Evolutionary conservation across 495 filamentous ascomycete species (phyloP).

Genomic region (Hypoxylon subgilvum): DNA sequence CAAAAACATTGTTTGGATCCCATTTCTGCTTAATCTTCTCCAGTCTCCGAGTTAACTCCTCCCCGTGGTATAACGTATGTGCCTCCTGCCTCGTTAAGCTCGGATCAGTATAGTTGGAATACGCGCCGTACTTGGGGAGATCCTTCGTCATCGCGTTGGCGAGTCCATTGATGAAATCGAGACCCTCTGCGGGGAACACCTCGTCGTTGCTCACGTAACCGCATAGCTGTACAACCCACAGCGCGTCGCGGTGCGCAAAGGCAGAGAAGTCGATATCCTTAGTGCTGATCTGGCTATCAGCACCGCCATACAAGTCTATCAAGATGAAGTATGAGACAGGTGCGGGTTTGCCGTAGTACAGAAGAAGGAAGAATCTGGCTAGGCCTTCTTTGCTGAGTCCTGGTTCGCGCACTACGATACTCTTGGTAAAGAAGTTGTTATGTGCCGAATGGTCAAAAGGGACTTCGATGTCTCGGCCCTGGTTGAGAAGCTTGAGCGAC

Average conservation of each 20-base stretch:
- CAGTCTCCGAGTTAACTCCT: slow-evolving; percentile 45
- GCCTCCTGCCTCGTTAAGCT: slow-evolving; percentile 51
- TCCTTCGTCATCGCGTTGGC: slow-evolving; percentile 45
- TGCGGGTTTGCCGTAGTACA: slow-evolving; percentile 1
- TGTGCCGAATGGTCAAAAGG: slow-evolving; percentile 40
- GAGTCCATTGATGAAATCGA: slow-evolving; percentile 51
- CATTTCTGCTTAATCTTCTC: slow-evolving; percentile 50
- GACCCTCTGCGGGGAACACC: slow-evolving; percentile 45
- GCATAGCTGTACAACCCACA: slow-evolving; percentile 58
- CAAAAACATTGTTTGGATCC: slow-evolving; percentile 58
- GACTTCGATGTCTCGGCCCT: slow-evolving; percentile 36
- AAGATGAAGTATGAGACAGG: slow-evolving; percentile 48
- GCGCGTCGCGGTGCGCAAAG: slow-evolving; percentile 54
- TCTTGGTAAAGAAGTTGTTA: slow-evolving; percentile 57
- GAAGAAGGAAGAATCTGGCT: slow-evolving; percentile 46
- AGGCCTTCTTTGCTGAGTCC: slow-evolving; percentile 35
- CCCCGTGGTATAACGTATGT: slow-evolving; percentile 56
- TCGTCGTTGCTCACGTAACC: slow-evolving; percentile 40
- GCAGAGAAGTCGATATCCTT: slow-evolving; percentile 42
- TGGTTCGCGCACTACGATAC: slow-evolving; percentile 40
- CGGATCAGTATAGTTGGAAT: slow-evolving; percentile 69
- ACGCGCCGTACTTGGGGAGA: slow-evolving; percentile 47
- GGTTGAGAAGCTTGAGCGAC: slow-evolving; percentile 38
- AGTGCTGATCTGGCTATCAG: slow-evolving; percentile 48
- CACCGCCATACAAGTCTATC: slow-evolving; percentile 56